Conservation (phyloP, 441 rosid genomes). For the Breynia disticha region DNA sequence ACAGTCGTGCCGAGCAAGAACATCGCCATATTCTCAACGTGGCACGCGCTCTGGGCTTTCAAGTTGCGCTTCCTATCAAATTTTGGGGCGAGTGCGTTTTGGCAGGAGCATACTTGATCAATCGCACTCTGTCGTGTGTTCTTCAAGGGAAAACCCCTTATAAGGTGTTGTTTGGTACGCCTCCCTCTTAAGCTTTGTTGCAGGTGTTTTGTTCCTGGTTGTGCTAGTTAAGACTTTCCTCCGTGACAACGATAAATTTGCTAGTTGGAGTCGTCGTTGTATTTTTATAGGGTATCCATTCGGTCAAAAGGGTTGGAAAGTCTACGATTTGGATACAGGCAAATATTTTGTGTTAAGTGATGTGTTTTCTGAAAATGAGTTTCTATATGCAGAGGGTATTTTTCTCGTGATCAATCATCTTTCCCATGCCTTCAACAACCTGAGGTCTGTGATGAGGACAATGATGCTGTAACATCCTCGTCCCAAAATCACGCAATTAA, state of each 20-base stretch:
- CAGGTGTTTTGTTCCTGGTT: no score
- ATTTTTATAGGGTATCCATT: slow-evolving; percentile 8
- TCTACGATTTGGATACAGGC: neutral
- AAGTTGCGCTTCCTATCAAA: neutral
- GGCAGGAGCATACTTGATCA: neutral
- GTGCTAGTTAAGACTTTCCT: no score
- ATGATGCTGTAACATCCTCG: no score
- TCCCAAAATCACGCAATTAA: no score
- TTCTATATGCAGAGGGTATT: slow-evolving; percentile 4
- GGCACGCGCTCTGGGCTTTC: slow-evolving; percentile 1
- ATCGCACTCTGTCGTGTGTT: neutral
- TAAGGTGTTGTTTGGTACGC: neutral
- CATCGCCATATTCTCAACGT: slow-evolving; percentile 8
- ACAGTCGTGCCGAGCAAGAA: neutral
- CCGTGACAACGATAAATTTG: no score
- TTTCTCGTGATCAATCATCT: no score
- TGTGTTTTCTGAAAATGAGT: neutral
- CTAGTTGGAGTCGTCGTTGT: no score
- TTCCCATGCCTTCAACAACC: no score
- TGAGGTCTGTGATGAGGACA: no score
- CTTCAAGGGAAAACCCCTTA: neutral
- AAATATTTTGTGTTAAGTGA: neutral
- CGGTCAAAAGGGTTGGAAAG: slow-evolving; percentile 7
- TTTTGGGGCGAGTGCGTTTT: slow-evolving; percentile 4
- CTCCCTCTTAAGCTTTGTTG: neutral